Conservation (phyloP, 73 alveolate genomes). For the Durusdinium trenchii region DNA sequence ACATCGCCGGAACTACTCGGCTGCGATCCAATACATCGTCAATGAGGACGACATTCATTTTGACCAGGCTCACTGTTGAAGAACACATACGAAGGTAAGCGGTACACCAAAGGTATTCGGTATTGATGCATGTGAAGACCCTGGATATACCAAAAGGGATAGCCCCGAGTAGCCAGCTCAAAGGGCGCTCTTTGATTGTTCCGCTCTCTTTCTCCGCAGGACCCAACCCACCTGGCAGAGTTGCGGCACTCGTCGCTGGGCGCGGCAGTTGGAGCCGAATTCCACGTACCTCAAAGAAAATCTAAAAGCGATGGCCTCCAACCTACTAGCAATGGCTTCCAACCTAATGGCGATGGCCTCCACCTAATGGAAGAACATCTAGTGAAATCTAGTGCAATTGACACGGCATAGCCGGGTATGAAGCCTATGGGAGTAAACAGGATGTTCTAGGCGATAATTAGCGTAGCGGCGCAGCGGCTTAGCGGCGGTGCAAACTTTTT, state of each 20-base stretch:
- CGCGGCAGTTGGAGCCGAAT: not conserved
- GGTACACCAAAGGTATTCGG: not conserved
- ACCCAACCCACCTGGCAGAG: conserved; percentile 18
- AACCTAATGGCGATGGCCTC: too few relatives aligned
- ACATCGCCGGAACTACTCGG: not conserved
- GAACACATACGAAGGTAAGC: too few relatives aligned
- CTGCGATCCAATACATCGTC: conserved; percentile 69
- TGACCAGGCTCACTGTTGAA: not conserved
- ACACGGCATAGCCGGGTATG: too few relatives aligned
- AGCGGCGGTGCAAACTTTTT: too few relatives aligned
- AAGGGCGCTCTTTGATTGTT: not conserved
- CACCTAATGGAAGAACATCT: too few relatives aligned
- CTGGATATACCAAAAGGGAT: not conserved
- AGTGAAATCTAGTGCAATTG: too few relatives aligned
- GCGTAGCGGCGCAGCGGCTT: too few relatives aligned
- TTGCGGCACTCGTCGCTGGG: conserved; percentile 17
- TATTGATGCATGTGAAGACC: not conserved
- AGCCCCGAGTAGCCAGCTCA: not conserved
- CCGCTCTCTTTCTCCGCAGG: not conserved
- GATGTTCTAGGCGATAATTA: too few relatives aligned
- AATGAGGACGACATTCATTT: not conserved
- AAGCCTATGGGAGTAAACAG: too few relatives aligned
- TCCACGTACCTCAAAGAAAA: not conserved
- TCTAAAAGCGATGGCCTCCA: not conserved
- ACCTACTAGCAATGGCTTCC: too few relatives aligned